Evolutionary conservation across 1,284 basidiomycete species (phyloP), one percentile per base, ranked within the genome.

Genomic region (Leucoagaricus sp.): DNA sequence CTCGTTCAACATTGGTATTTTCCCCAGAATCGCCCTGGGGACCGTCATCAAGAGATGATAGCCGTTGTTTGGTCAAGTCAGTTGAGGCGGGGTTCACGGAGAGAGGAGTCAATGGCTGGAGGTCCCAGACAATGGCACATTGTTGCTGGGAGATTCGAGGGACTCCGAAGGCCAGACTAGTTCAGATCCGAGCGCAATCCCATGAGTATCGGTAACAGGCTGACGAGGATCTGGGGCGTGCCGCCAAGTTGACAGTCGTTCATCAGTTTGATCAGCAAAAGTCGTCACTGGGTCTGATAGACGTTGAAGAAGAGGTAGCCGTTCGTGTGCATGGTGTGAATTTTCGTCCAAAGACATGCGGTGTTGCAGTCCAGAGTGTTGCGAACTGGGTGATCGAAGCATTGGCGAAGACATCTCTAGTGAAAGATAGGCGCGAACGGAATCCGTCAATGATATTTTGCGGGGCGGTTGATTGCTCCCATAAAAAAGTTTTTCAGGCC

Each of bases 381-480:
- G 41, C 19, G 25, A 23, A 21, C 15, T 51, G 12, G 17, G 25
- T 23, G 28, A 34, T 31, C 23, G 44, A 42, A 8, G 17, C n/a
- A n/a, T n/a, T n/a, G n/a, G n/a, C 7, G 13, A 60, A 53, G 58
- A 40, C 50, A 40, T 4, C 15, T 26, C 50, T 44, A 60, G 62
- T 31, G 53, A 58, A 51, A 86, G 76, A 63, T 85, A 76, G 5
- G 78, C 76, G 46, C 78, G 80, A 15, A 86, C 74, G 12, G 80
- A 76, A 59, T 80, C 75, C 47, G 75, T 70, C 47, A 83, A 69
- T 59, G 69, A 75, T 55, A 68, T 72, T 51, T 71, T 67, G 58
- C 75, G 72, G 49, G 69, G 67, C 38, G 60, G 67, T 55, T 15
- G 5, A 21, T 15, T 15, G 17, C 17, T 41, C 40, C 17, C 5